A percentile compares a stretch with the other conserved stretches of the same genome.
These are phyloP conservation scores for Yarrowia porcina DNA, from an alignment of 805 yeast genomes.

Conservation along the genomic window DNA sequence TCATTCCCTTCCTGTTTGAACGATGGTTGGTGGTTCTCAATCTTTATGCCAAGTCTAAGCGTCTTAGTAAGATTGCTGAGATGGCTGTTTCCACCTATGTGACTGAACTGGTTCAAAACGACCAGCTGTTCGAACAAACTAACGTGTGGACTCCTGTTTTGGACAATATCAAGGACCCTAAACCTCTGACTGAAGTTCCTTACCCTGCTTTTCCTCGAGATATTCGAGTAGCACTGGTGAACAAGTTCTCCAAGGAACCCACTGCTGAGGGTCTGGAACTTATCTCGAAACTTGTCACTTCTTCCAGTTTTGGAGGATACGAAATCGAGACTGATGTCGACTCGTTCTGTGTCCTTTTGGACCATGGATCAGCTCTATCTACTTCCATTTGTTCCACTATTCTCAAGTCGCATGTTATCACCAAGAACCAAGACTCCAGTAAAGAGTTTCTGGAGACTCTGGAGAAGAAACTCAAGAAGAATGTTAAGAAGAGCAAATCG, in stretches of 20 bases:
- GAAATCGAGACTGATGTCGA: slow-evolving; percentile 12
- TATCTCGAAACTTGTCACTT: neutral
- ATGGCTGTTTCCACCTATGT: neutral
- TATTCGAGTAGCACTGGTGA: neutral
- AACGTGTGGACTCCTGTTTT: slow-evolving; percentile 1
- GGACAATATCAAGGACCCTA: slow-evolving; percentile 10
- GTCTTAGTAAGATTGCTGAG: neutral
- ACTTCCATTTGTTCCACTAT: slow-evolving; percentile 1
- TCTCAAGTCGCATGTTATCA: neutral
- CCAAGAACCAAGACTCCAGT: neutral
- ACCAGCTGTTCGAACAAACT: neutral
- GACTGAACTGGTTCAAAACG: neutral
- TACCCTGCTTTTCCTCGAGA: slow-evolving; percentile 5
- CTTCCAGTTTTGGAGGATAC: neutral
- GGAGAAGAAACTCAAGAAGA: slow-evolving; percentile 16
- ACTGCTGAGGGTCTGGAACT: neutral
- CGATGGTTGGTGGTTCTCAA: slow-evolving; percentile 16
- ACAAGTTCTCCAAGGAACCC: slow-evolving; percentile 1
- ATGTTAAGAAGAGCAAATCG: slow-evolving; percentile 10
- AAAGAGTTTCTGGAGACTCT: slow-evolving; percentile 10
- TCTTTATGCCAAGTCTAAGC: slow-evolving; percentile 1
- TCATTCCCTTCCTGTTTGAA: slow-evolving; percentile 4
- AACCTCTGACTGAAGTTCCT: neutral
- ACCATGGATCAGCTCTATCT: neutral
- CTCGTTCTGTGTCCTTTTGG: slow-evolving; percentile 6